phyloP scores from a whole-genome alignment of 202 grass and related monocot genomes.

The Sporobolus alterniflorus region DNA sequence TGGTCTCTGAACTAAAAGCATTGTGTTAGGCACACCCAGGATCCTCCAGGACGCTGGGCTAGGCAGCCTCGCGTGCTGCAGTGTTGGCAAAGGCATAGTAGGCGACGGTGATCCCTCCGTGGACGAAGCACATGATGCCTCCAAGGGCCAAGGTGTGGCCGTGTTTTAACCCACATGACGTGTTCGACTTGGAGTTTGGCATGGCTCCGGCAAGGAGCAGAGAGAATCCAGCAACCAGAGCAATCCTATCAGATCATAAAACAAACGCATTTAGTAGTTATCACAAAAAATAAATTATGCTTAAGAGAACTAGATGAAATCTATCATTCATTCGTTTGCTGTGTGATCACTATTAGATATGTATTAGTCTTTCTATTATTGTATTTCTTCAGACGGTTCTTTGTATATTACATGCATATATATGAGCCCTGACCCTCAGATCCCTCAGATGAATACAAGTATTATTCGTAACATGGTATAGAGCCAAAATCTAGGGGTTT shows the following conservation, averaged over 20 bases:
- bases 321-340: too few species aligned
- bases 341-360: too few species aligned
- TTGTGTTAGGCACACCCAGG: not conserved
- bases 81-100: slow-evolving; percentile 72
- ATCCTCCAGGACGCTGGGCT: slow-evolving; percentile 21
- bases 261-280: slow-evolving; percentile 20
- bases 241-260: slow-evolving; percentile 53
- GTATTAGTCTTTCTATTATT: too few species aligned
- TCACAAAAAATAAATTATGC: not conserved
- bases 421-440: too few species aligned
- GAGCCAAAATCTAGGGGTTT: too few species aligned
- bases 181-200: slow-evolving; percentile 63
- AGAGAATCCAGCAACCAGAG: slow-evolving; percentile 62
- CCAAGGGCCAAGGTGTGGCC: slow-evolving; percentile 73
- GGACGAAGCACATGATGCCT: slow-evolving; percentile 90
- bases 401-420: too few species aligned
- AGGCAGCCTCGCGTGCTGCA: slow-evolving; percentile 25
- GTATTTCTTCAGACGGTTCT: too few species aligned
- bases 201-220: slow-evolving; percentile 81
- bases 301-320: not conserved
- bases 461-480: too few species aligned
- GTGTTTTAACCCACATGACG: slow-evolving; percentile 60
- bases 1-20: slow-evolving; percentile 12
- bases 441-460: too few species aligned
- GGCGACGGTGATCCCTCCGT: slow-evolving; percentile 60